Conservation (phyloP, 2,329 filamentous ascomycete species). For the Aspergillus piperis region DNA sequence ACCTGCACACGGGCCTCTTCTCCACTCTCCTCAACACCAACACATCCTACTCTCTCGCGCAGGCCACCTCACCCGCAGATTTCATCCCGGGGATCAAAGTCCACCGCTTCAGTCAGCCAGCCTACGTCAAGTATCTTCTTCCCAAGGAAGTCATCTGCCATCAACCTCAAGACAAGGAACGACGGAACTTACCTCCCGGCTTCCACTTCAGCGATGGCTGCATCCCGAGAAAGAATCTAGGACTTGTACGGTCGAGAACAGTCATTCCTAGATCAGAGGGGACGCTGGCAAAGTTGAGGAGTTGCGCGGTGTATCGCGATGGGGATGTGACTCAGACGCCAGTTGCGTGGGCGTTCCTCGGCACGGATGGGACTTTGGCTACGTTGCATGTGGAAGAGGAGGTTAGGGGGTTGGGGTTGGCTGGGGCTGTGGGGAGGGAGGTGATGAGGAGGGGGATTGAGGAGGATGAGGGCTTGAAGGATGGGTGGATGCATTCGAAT, state of each 20-base stretch:
- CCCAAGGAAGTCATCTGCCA: not conserved
- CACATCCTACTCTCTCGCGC: not conserved
- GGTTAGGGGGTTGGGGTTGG: slow-evolving; percentile 42
- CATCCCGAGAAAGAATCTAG: slow-evolving; percentile 33
- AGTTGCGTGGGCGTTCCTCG: slow-evolving; percentile 45
- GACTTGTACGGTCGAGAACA: slow-evolving; percentile 42
- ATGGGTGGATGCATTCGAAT: slow-evolving; percentile 42
- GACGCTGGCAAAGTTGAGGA: slow-evolving; percentile 35
- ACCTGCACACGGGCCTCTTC: slow-evolving; percentile 38
- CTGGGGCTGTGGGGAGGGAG: slow-evolving; percentile 33
- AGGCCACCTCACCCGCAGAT: not conserved
- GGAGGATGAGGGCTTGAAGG: slow-evolving; percentile 14
- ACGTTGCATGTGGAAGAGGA: slow-evolving; percentile 46
- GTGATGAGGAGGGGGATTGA: slow-evolving; percentile 33
- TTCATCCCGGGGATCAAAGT: slow-evolving; percentile 26
- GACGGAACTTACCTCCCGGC: slow-evolving; percentile 10
- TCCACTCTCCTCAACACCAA: slow-evolving; percentile 21
- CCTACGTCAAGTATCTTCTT: slow-evolving; percentile 44
- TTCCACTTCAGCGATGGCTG: slow-evolving; percentile 34
- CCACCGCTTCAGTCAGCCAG: slow-evolving; percentile 31
- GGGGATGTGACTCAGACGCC: slow-evolving; percentile 19
- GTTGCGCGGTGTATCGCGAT: slow-evolving; percentile 37
- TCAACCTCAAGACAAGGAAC: not conserved
- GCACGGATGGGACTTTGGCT: slow-evolving; percentile 39
- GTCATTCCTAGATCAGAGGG: slow-evolving; percentile 39